These are phyloP conservation scores for Mycena galopus DNA, from an alignment of 768 basidiomycete genomes.

Conservation along the genomic window DNA sequence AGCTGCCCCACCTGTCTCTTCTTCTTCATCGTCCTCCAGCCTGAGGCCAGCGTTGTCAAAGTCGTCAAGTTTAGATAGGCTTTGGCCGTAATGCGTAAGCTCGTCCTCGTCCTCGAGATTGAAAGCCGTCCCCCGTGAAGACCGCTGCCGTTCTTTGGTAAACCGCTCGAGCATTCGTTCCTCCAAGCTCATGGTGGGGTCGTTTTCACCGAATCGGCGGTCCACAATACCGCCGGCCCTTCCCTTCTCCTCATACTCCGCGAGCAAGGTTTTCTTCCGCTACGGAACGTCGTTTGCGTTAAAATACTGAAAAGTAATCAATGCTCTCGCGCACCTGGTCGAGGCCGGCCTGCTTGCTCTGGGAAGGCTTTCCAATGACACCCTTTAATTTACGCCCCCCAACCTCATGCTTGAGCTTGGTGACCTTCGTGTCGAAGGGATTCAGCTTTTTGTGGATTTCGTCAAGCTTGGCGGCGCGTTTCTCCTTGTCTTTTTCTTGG, in stretches of 20 bases:
- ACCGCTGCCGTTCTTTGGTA: slow-evolving; percentile 87
- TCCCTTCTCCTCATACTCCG: slow-evolving; percentile 86
- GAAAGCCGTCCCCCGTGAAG: slow-evolving; percentile 83
- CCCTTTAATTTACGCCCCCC: slow-evolving; percentile 91
- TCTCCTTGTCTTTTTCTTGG: slow-evolving; percentile 85
- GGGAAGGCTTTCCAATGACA: slow-evolving; percentile 83
- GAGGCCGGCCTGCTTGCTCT: slow-evolving; percentile 91
- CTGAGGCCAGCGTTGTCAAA: slow-evolving; percentile 79
- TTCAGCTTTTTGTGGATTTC: slow-evolving; percentile 91
- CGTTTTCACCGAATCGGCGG: slow-evolving; percentile 95
- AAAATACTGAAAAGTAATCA: slow-evolving; percentile 7
- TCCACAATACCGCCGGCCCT: slow-evolving; percentile 93
- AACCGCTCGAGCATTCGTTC: slow-evolving; percentile 98
- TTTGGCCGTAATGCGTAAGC: slow-evolving; percentile 92
- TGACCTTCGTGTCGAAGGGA: slow-evolving; percentile 95
- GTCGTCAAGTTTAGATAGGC: slow-evolving; percentile 86
- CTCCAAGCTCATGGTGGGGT: slow-evolving; percentile 92
- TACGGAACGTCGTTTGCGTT: slow-evolving; percentile 49
- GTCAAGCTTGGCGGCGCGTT: slow-evolving; percentile 81
- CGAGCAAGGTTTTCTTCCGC: slow-evolving; percentile 90
- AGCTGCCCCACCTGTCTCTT: slow-evolving; percentile 55
- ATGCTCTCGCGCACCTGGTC: slow-evolving; percentile 73
- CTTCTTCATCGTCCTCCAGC: slow-evolving; percentile 72
- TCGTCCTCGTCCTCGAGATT: slow-evolving; percentile 94
- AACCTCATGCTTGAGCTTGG: slow-evolving; percentile 92